A percentile compares a stretch with the other conserved stretches of the same genome.
phyloP scores from a whole-genome alignment of 2,329 filamentous ascomycete genomes.

The Colletotrichum australisinense region DNA sequence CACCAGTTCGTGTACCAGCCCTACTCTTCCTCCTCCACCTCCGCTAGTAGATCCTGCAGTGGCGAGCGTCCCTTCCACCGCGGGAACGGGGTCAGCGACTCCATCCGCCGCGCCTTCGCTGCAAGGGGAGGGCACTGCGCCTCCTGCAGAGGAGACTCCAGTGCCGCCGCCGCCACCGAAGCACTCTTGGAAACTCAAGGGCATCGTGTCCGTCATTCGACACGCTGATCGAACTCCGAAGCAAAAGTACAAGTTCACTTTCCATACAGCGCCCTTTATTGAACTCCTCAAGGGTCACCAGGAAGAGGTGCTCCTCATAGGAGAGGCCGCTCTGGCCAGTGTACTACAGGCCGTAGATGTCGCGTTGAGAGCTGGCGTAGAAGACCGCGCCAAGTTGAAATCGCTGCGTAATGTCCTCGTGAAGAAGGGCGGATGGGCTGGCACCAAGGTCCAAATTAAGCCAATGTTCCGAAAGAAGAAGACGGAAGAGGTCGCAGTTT shows the following conservation, averaged over 20 bases:
- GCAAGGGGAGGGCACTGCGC: slow-evolving; percentile 43
- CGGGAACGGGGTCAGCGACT: slow-evolving; percentile 52
- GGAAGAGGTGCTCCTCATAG: slow-evolving; percentile 94
- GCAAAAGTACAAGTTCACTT: slow-evolving; percentile 99
- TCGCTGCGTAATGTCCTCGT: slow-evolving; percentile 86
- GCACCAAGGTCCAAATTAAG: slow-evolving; percentile 99
- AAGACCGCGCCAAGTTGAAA: slow-evolving; percentile 89
- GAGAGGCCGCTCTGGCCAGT: slow-evolving; percentile 87
- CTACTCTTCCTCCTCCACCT: slow-evolving; percentile 47
- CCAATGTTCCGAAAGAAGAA: slow-evolving; percentile 97
- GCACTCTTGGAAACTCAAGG: slow-evolving; percentile 97
- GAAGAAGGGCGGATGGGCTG: slow-evolving; percentile 93
- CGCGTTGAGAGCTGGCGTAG: slow-evolving; percentile 81
- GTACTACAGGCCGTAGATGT: slow-evolving; percentile 89
- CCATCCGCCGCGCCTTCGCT: slow-evolving; percentile 52
- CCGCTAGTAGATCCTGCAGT: slow-evolving; percentile 30
- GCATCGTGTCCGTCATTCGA: slow-evolving; percentile 94
- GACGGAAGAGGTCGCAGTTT: slow-evolving; percentile 63
- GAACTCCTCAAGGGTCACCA: slow-evolving; percentile 94
- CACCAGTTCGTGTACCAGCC: slow-evolving; percentile 50
- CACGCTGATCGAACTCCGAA: slow-evolving; percentile 98
- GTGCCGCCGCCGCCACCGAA: slow-evolving; percentile 81
- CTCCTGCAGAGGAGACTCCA: slow-evolving; percentile 54
- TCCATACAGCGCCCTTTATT: slow-evolving; percentile 96
- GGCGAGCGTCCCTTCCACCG: slow-evolving; percentile 48